Conservation (phyloP, 306 rosid species). For the Acmispon strigosus region DNA sequence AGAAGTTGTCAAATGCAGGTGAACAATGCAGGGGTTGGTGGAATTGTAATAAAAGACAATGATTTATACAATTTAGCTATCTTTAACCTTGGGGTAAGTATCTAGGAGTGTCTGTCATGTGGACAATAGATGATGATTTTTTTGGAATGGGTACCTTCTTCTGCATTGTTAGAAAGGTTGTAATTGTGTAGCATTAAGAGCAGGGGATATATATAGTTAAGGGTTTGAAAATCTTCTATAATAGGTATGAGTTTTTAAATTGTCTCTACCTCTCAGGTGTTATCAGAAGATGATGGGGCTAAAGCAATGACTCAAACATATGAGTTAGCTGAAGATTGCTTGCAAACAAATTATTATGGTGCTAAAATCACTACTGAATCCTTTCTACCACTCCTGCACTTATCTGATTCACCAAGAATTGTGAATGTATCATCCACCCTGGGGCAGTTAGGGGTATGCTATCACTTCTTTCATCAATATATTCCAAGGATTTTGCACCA, state of each 20-base stretch:
- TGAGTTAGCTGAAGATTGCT: slow-evolving; percentile 39
- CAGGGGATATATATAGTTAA: too few relatives aligned
- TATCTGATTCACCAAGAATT: slow-evolving; percentile 26
- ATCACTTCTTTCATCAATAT: background rate
- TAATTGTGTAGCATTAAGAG: background rate
- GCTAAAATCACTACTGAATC: slow-evolving; percentile 10
- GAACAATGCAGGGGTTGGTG: too few relatives aligned
- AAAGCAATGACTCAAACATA: slow-evolving; percentile 15
- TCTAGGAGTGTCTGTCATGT: too few relatives aligned
- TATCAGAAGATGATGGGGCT: slow-evolving; percentile 6
- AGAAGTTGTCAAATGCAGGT: too few relatives aligned
- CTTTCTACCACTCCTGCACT: slow-evolving; percentile 8
- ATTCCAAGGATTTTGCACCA: background rate
- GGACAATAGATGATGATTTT: too few relatives aligned
- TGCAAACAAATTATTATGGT: slow-evolving; percentile 31
- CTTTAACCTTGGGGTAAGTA: too few relatives aligned
- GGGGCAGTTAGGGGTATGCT: slow-evolving; percentile 30
- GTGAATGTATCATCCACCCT: slow-evolving; percentile 34
- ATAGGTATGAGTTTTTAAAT: background rate
- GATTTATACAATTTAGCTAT: too few relatives aligned
- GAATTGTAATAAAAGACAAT: too few relatives aligned
- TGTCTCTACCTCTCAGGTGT: background rate
- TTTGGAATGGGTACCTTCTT: too few relatives aligned
- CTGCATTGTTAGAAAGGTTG: too few relatives aligned
- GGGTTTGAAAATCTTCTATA: background rate